phyloP scores from a whole-genome alignment of 352 stramenopile species.

The Aphanomyces invadans region DNA sequence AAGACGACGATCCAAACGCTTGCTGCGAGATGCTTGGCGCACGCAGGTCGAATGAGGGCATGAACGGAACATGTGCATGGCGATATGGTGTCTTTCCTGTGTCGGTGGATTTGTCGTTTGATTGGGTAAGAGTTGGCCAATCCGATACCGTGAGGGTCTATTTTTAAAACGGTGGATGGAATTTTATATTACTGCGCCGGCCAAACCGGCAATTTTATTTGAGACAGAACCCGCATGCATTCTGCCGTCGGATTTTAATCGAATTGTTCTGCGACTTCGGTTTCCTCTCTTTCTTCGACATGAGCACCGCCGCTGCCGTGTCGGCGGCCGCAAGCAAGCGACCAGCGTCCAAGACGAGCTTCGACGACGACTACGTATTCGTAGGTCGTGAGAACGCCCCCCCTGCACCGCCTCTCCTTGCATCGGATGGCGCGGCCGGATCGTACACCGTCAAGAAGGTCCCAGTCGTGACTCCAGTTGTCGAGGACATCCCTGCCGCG shows the following conservation, averaged over 20 bases:
- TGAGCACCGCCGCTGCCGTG: constrained; percentile 3
- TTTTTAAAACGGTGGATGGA: background rate
- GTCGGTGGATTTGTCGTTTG: background rate
- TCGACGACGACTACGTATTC: constrained; percentile 22
- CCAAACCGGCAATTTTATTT: constrained; percentile 18
- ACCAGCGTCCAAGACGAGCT: background rate
- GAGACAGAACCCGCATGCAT: background rate
- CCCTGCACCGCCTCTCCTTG: background rate
- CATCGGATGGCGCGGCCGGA: background rate
- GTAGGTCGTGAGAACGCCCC: constrained; percentile 18
- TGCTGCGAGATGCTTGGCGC: too few species aligned
- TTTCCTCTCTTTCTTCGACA: constrained; percentile 4
- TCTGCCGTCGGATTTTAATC: background rate
- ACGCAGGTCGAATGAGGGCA: too few species aligned
- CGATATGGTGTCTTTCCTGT: too few species aligned
- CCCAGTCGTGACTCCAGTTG: background rate
- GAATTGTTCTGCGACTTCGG: constrained; percentile 8
- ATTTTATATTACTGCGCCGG: too few species aligned
- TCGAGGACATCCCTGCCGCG: constrained; percentile 17
- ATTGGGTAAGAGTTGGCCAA: background rate
- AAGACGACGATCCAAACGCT: too few species aligned
- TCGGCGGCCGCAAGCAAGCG: background rate
- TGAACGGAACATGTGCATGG: too few species aligned
- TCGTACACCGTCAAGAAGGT: constrained; percentile 18
- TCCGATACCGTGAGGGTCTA: background rate